Evolutionary conservation across 495 filamentous ascomycete genomes (phyloP).

Genomic region (Haplographium delicatum): DNA sequence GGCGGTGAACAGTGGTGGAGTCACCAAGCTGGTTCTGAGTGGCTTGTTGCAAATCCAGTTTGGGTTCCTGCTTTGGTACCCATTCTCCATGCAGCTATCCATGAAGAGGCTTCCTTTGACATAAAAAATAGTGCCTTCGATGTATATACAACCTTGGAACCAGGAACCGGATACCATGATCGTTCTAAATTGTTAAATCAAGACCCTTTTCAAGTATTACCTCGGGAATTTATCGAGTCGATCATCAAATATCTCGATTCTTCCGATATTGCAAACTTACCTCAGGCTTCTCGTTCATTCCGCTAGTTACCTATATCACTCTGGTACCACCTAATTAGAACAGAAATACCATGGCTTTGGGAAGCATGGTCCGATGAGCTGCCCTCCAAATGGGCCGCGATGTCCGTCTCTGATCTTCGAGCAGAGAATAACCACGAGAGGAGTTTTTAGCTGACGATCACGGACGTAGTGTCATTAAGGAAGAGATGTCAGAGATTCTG

Average conservation of each 20-base stretch:
- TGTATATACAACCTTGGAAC: no score
- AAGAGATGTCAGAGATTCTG: constrained; percentile 2
- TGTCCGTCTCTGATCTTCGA: neutral
- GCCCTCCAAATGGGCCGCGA: constrained; percentile 8
- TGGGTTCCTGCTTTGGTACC: constrained; percentile 18
- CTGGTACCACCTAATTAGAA: constrained; percentile 24
- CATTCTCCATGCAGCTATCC: constrained; percentile 11
- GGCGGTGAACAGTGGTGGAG: constrained; percentile 1
- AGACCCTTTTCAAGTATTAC: constrained; percentile 23
- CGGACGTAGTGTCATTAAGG: constrained; percentile 18
- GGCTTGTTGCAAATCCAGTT: constrained; percentile 29
- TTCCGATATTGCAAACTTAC: constrained; percentile 23
- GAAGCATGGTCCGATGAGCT: constrained; percentile 19
- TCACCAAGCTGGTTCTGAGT: constrained; percentile 24
- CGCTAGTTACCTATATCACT: constrained; percentile 24
- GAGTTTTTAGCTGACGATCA: neutral
- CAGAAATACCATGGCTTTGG: constrained; percentile 34
- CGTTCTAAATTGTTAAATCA: no score
- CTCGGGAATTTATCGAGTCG: constrained; percentile 23
- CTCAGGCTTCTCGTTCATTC: constrained; percentile 22
- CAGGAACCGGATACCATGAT: no score
- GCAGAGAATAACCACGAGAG: neutral
- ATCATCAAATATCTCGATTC: constrained; percentile 21
- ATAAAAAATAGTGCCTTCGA: neutral
- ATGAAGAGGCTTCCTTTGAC: neutral